These are phyloP conservation scores for Thalassiosira ordinaria DNA, from an alignment of 352 stramenopile species.

Conservation along the genomic window DNA sequence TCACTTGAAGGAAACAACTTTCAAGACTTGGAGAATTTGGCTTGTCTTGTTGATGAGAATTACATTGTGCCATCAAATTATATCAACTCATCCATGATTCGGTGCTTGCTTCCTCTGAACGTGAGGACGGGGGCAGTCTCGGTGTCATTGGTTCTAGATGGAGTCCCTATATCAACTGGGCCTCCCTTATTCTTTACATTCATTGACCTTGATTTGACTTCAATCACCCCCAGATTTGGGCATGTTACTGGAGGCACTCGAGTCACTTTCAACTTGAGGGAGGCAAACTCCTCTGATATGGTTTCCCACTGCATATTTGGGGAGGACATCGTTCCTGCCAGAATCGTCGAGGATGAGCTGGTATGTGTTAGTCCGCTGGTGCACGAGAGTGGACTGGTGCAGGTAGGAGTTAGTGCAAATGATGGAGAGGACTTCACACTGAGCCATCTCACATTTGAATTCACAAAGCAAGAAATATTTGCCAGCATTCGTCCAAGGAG, in stretches of 20 bases:
- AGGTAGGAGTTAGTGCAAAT: constrained; percentile 51
- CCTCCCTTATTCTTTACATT: constrained; percentile 43
- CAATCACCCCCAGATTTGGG: constrained; percentile 67
- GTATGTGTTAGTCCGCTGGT: constrained; percentile 45
- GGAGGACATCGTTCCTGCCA: constrained; percentile 32
- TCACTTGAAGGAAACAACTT: constrained; percentile 49
- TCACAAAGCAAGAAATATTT: constrained; percentile 38
- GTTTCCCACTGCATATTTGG: constrained; percentile 59
- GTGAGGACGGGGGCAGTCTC: constrained; percentile 23
- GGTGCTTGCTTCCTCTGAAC: constrained; percentile 42
- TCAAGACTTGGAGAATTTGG: constrained; percentile 49
- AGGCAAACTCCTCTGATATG: constrained; percentile 5
- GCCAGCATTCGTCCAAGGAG: constrained; percentile 35
- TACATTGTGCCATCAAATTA: constrained; percentile 37
- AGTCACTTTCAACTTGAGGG: constrained; percentile 51
- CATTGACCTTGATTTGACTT: constrained; percentile 48
- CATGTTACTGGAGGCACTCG: constrained; percentile 70
- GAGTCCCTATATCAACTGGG: constrained; percentile 37
- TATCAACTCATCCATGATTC: constrained; percentile 44
- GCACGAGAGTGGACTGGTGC: constrained; percentile 12
- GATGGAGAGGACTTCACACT: constrained; percentile 45
- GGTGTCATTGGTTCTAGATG: constrained; percentile 37
- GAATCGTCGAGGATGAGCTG: constrained; percentile 9
- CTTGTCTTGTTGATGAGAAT: constrained; percentile 48
- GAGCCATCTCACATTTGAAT: constrained; percentile 47